Evolutionary conservation across 345 rosid species (phyloP).

Genomic region (Hypericum perforatum): DNA sequence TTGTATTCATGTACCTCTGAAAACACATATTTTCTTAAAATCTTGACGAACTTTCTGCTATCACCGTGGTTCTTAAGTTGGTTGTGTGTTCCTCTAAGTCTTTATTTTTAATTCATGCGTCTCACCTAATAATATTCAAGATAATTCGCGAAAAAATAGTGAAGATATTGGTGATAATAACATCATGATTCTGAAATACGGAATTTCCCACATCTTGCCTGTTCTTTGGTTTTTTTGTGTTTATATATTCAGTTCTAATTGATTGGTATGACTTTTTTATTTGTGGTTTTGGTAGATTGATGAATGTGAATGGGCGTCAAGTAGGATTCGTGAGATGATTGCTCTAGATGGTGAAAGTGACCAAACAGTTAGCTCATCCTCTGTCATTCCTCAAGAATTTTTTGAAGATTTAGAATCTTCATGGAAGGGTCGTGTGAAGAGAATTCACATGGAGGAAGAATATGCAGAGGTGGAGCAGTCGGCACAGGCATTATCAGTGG

Average conservation of each 20-base stretch:
- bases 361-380: constrained; percentile 31
- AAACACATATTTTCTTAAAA: too few relatives aligned
- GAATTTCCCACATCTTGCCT: too few relatives aligned
- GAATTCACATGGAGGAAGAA: constrained; percentile 63
- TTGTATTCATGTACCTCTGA: too few relatives aligned
- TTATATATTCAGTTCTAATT: background rate
- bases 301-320: constrained; percentile 67
- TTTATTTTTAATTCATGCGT: too few relatives aligned
- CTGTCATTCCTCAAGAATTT: constrained; percentile 59
- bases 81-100: too few relatives aligned
- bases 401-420: constrained; percentile 83
- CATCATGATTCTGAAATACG: too few relatives aligned
- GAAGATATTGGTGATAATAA: too few relatives aligned
- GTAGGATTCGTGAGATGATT: constrained; percentile 60
- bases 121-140: too few relatives aligned
- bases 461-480: constrained; percentile 50
- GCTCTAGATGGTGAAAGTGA: constrained; percentile 60
- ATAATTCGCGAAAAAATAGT: too few relatives aligned
- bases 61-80: too few relatives aligned
- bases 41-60: too few relatives aligned
- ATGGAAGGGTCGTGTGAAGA: constrained; percentile 83
- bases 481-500: constrained; percentile 59
- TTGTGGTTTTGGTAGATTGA: constrained; percentile 34
- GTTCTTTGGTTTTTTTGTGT: background rate
- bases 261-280: background rate